phyloP scores from a whole-genome alignment of 2,329 filamentous ascomycete species.

The Aspergillus niger region DNA sequence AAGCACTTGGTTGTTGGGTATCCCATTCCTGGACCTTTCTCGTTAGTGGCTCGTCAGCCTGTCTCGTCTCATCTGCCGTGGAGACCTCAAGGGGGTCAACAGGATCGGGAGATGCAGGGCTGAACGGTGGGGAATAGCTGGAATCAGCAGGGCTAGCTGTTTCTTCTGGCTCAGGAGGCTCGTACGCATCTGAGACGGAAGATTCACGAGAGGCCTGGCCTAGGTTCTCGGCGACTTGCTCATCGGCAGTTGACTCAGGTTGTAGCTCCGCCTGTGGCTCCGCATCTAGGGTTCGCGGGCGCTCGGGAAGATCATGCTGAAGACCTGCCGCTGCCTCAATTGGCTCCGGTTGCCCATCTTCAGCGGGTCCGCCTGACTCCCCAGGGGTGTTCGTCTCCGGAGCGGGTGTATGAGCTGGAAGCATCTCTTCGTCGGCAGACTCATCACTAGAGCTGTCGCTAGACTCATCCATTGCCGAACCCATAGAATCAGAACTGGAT shows the following conservation, averaged over 20 bases:
- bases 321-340: neutral
- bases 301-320: slow-evolving; percentile 14
- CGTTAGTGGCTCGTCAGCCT: slow-evolving; percentile 36
- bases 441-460: slow-evolving; percentile 30
- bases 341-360: slow-evolving; percentile 10
- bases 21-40: slow-evolving; percentile 31
- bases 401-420: slow-evolving; percentile 6
- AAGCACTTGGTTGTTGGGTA: slow-evolving; percentile 22
- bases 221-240: slow-evolving; percentile 15
- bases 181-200: slow-evolving; percentile 55
- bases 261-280: slow-evolving; percentile 5
- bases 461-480: slow-evolving; percentile 45
- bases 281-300: slow-evolving; percentile 5
- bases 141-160: slow-evolving; percentile 30
- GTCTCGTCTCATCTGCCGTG: slow-evolving; percentile 21
- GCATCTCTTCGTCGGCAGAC: slow-evolving; percentile 20
- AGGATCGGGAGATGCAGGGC: slow-evolving; percentile 40
- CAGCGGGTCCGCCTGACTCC: neutral
- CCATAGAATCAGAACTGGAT: slow-evolving; percentile 32
- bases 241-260: slow-evolving; percentile 9
- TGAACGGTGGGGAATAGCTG: slow-evolving; percentile 46
- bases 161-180: slow-evolving; percentile 53
- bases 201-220: slow-evolving; percentile 29
- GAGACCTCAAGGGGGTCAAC: slow-evolving; percentile 28
- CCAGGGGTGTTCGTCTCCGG: neutral